Evolutionary conservation across 371 early-diverging fungal species (phyloP), one percentile per base, ranked within the genome.

Genomic region (Mucor velutinosus): DNA sequence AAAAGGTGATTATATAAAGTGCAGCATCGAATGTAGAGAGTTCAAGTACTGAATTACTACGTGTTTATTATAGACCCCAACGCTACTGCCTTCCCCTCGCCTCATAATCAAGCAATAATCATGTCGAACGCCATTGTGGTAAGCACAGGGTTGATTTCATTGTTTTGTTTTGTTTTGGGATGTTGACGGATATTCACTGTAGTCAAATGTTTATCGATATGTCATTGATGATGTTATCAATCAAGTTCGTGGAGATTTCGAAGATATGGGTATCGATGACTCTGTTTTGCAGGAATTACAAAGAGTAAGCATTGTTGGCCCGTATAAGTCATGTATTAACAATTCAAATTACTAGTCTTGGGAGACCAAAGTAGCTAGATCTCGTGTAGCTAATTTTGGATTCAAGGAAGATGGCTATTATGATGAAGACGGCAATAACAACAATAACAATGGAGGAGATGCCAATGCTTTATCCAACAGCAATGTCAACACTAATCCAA

Each of bases 141-240:
- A 76, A 75, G 66, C 64, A 60, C 29, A n/a, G 47, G 67, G 0
- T 19, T 5, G 8, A 15, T 4, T 17, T 29, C 1, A 62, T 29
- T 30, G 21, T 55, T 41, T 33, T 10, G 3, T 67, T 6, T n/a
- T n/a, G n/a, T n/a, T n/a, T 43, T 25, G 19, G 10, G 56, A 21
- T 57, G 23, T 30, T 33, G 35, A 32, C 45, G 7, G 5, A 29
- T 33, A 60, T 39, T 57, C 27, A n/a, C 43, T 29, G 29, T 76
- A 92, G 87, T 86, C 91, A 3, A 79, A 82, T 65, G 90, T 96
- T 30, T 98, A 98, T 80, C 86, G 90, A 58, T 88, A 88, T 76
- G 93, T 98, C 45, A 97, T 98, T 73, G 91, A 93, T 79, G 96
- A 98, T 69, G 99, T 98, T 60, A 92, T 96, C 70, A 88, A 89